Conservation (phyloP, 1,284 basidiomycete species). For the Ustilago esculenta region DNA sequence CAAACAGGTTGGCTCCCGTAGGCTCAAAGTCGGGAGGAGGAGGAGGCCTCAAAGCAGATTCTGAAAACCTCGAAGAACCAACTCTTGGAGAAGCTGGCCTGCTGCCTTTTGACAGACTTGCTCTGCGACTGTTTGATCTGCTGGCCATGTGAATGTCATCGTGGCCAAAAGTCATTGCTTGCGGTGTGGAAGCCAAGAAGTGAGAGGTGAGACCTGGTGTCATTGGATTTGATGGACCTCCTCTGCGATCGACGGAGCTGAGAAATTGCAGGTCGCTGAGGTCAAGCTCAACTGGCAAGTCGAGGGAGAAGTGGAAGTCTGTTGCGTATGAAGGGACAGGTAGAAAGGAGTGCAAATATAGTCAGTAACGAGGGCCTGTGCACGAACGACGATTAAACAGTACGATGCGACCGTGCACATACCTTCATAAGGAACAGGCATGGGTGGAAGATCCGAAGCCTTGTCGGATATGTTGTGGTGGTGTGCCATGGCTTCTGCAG, state of each 20-base stretch:
- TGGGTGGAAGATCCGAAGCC: conserved; percentile 53
- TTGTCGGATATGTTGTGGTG: conserved; percentile 10
- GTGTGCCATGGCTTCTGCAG: conserved; percentile 20
- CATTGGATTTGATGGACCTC: conserved; percentile 46
- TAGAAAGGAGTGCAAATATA: not conserved
- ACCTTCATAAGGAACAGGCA: conserved; percentile 62
- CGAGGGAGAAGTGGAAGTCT: conserved; percentile 61
- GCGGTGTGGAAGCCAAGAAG: conserved; percentile 41
- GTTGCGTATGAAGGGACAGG: not conserved
- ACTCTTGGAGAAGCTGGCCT: conserved; percentile 38
- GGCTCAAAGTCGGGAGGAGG: conserved; percentile 53
- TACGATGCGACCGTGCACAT: not conserved
- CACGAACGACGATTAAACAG: no score
- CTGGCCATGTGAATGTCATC: conserved; percentile 49
- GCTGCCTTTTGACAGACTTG: conserved; percentile 48
- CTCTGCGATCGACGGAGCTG: conserved; percentile 43
- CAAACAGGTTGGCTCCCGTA: conserved; percentile 39
- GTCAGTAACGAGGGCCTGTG: no score
- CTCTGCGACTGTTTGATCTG: conserved; percentile 40
- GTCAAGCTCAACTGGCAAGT: conserved; percentile 53
- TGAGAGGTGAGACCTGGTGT: conserved; percentile 46
- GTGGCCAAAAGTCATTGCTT: conserved; percentile 22
- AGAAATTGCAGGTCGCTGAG: conserved; percentile 51
- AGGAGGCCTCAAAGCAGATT: conserved; percentile 41
- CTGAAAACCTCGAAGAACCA: conserved; percentile 39